These are phyloP conservation scores for Botryosphaeria dothidea DNA, from an alignment of 2,329 filamentous ascomycete genomes.

Conservation along the genomic window DNA sequence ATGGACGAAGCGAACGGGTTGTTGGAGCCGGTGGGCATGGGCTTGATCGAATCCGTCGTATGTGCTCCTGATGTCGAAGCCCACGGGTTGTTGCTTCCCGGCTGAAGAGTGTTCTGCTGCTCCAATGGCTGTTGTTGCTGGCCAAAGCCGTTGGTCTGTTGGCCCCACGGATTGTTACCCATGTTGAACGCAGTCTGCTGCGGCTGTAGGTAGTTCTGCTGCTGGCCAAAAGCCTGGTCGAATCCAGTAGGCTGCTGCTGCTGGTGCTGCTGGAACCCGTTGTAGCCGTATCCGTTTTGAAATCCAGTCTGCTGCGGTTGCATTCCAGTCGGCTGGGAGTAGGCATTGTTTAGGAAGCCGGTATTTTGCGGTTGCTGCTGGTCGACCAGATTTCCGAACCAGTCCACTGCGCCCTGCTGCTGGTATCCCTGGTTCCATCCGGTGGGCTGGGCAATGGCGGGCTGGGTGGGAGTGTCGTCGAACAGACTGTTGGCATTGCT, in stretches of 20 bases:
- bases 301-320: conserved; percentile 63
- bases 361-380: conserved; percentile 65
- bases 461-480: conserved; percentile 69
- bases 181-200: conserved; percentile 61
- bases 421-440: conserved; percentile 97
- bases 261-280: conserved; percentile 44
- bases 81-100: conserved; percentile 96
- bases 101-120: conserved; percentile 65
- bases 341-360: conserved; percentile 67
- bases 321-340: conserved; percentile 77
- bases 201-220: conserved; percentile 50
- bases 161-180: conserved; percentile 39
- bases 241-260: conserved; percentile 67
- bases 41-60: conserved; percentile 66
- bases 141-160: conserved; percentile 35
- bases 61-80: conserved; percentile 58
- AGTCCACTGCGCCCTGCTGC: conserved; percentile 94
- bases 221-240: conserved; percentile 54
- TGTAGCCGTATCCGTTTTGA: conserved; percentile 67
- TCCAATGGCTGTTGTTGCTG: conserved; percentile 53
- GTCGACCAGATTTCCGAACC: conserved; percentile 93
- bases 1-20: conserved; percentile 89
- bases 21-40: conserved; percentile 91
- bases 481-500: conserved; percentile 86
- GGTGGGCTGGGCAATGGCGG: conserved; percentile 73